Conservation (phyloP, 176 grass and related monocot species). For the Paspalum vaginatum region DNA sequence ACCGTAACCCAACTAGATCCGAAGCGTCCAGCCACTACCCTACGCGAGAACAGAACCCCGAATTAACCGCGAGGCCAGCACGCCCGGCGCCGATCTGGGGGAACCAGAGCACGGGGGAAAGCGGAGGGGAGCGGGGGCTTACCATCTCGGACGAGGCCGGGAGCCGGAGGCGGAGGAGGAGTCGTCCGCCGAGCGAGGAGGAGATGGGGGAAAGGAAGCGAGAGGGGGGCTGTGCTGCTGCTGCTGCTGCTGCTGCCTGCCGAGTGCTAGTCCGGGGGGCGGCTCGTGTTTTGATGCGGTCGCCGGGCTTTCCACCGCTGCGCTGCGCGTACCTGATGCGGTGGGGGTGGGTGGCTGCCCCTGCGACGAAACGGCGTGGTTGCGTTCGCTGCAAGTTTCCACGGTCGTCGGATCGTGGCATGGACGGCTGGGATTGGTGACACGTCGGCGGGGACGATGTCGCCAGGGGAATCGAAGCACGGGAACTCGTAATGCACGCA, state of each 20-base stretch:
- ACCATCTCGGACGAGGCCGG: conserved; percentile 49
- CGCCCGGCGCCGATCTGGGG: conserved; percentile 9
- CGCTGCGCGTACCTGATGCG: neutral
- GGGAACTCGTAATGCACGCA: neutral
- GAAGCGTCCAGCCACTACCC: neutral
- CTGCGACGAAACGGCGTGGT: neutral
- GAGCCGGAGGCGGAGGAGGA: neutral
- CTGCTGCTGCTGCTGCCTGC: neutral
- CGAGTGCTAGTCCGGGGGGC: neutral
- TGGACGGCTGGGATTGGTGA: neutral
- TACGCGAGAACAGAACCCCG: neutral
- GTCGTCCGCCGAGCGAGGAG: conserved; percentile 7
- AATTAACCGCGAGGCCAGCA: neutral
- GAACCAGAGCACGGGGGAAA: neutral
- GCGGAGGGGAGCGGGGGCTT: neutral
- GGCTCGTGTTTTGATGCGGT: conserved; percentile 48
- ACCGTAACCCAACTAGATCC: conserved; percentile 31
- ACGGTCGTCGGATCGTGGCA: neutral
- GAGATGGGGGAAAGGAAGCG: neutral
- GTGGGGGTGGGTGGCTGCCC: neutral
- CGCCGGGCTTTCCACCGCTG: conserved; percentile 28
- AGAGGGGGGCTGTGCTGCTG: neutral
- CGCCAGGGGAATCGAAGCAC: neutral
- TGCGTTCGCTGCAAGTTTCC: neutral
- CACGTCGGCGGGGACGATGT: neutral